A percentile compares a stretch with the other conserved stretches of the same genome.
Conservation (phyloP, 768 basidiomycete genomes). For the Suillus lakei region DNA sequence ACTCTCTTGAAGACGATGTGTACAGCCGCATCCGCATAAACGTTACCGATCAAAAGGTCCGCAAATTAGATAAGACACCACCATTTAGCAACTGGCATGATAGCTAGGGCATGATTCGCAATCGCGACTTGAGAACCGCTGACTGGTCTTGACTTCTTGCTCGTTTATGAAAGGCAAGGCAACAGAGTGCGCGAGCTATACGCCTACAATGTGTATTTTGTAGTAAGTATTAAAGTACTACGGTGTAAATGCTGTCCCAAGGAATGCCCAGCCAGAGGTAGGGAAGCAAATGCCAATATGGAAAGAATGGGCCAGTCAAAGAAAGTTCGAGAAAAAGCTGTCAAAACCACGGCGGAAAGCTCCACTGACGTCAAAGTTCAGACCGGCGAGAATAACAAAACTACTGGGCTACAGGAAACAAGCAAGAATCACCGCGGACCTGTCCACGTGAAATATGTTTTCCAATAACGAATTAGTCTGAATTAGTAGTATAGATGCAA, state of each 20-base stretch:
- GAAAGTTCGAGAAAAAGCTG: background rate
- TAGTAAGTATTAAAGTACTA: too few species aligned
- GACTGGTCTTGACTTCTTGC: background rate
- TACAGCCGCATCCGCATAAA: background rate
- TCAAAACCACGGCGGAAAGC: background rate
- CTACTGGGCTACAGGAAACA: background rate
- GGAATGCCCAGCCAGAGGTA: background rate
- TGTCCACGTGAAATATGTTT: background rate
- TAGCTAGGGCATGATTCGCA: too few species aligned
- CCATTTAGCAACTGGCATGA: too few species aligned
- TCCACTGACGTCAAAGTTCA: background rate
- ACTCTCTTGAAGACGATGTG: background rate
- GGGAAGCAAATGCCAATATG: background rate
- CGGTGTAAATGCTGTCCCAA: background rate
- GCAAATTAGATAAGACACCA: too few species aligned
- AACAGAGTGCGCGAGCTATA: background rate
- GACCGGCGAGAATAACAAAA: background rate
- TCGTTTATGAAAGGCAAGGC: background rate
- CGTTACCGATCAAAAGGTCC: too few species aligned
- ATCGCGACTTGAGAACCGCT: background rate
- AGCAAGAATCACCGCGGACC: background rate
- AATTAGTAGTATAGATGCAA: background rate
- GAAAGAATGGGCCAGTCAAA: too few species aligned
- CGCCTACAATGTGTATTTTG: background rate
- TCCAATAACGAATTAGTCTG: background rate